Conservation (phyloP, 2,329 filamentous ascomycete species). For the Dactylella cylindrospora region DNA sequence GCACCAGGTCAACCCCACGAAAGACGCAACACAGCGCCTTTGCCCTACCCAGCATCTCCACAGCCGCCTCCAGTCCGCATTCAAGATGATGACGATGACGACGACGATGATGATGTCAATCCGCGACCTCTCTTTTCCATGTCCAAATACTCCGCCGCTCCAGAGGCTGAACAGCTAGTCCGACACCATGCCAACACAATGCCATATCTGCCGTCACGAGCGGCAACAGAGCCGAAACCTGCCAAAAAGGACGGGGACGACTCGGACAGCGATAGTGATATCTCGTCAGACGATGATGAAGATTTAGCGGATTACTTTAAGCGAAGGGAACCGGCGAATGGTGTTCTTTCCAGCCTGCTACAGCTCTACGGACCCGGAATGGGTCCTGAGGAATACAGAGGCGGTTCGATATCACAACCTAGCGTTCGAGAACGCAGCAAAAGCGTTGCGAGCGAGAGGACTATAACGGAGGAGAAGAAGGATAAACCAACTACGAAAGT, state of each 20-base stretch:
- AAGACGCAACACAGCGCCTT: conserved; percentile 33
- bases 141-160: conserved; percentile 23
- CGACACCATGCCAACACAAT: conserved; percentile 27
- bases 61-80: neutral
- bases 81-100: conserved; percentile 23
- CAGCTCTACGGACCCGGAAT: conserved; percentile 33
- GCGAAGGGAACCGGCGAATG: conserved; percentile 30
- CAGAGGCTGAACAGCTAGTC: conserved; percentile 24
- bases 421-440: conserved; percentile 27
- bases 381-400: conserved; percentile 6
- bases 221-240: neutral
- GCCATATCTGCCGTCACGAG: neutral
- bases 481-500: conserved; percentile 15
- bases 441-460: conserved; percentile 9
- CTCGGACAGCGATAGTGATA: conserved; percentile 23
- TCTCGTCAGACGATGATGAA: conserved; percentile 36
- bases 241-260: neutral
- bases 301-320: conserved; percentile 29
- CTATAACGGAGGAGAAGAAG: conserved; percentile 6
- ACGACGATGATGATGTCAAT: conserved; percentile 8
- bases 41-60: conserved; percentile 34
- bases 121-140: conserved; percentile 13
- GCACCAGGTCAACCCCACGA: conserved; percentile 30
- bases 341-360: conserved; percentile 37
- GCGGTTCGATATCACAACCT: conserved; percentile 15